Percentiles rank a stretch among this genome's conserved stretches.
Evolutionary conservation across 139 green algal genomes (phyloP).

Genomic region (Parachlorella kessleri): DNA sequence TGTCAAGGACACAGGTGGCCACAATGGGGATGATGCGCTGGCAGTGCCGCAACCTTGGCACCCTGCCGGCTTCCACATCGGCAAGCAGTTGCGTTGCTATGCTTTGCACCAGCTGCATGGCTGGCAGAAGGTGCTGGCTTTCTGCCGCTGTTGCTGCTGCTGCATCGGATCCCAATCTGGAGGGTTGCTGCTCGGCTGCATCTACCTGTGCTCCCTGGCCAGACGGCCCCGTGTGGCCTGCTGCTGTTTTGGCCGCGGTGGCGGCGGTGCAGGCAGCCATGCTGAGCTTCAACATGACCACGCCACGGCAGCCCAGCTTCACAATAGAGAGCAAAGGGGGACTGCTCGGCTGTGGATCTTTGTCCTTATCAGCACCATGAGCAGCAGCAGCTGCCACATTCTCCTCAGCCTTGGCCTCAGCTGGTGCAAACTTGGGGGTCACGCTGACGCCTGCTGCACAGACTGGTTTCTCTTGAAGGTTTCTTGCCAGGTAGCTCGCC

Average conservation of each 20-base stretch:
- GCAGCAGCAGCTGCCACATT: background rate
- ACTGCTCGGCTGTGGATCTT: background rate
- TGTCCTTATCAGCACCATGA: background rate
- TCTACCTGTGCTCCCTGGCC: too few relatives aligned
- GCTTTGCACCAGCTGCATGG: background rate
- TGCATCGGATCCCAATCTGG: too few relatives aligned
- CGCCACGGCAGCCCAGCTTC: slow-evolving; percentile 10
- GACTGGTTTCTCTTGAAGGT: background rate
- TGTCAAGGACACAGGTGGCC: background rate
- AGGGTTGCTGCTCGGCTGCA: too few relatives aligned
- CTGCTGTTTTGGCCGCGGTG: too few relatives aligned
- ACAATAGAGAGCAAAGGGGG: background rate
- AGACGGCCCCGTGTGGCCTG: too few relatives aligned
- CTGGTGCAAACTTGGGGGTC: background rate
- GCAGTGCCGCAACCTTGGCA: slow-evolving; percentile 11
- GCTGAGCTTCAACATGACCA: slow-evolving; percentile 11
- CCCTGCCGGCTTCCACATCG: slow-evolving; percentile 1
- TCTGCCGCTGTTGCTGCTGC: background rate
- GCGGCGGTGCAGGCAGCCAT: too few relatives aligned
- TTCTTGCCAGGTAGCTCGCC: background rate
- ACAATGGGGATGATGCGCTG: slow-evolving; percentile 13
- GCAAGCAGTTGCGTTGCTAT: background rate
- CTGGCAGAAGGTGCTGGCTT: background rate
- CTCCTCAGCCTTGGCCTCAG: background rate
- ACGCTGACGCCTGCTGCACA: too few relatives aligned